Conservation (phyloP, 2,329 filamentous ascomycete species). For the Fusarium sublunatum region DNA sequence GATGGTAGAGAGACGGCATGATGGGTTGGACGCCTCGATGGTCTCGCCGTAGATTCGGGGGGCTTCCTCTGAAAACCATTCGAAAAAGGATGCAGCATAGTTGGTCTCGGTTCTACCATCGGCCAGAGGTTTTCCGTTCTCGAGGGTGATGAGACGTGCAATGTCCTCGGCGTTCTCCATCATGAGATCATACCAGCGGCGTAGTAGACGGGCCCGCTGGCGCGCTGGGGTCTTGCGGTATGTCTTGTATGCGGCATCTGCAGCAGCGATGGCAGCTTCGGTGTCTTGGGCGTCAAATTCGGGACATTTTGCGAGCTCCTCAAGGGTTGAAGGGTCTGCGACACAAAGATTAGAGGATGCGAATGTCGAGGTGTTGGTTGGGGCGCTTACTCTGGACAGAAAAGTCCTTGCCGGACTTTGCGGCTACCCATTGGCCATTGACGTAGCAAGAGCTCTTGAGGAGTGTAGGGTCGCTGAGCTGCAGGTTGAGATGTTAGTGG, state of each 20-base stretch:
- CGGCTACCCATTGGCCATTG: constrained; percentile 80
- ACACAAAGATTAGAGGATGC: constrained; percentile 23
- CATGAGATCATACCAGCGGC: constrained; percentile 76
- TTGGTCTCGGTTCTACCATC: constrained; percentile 68
- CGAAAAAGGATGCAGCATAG: constrained; percentile 70
- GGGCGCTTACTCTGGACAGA: constrained; percentile 68
- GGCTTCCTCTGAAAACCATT: constrained; percentile 74
- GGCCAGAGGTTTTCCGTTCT: constrained; percentile 76
- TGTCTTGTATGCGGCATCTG: constrained; percentile 66
- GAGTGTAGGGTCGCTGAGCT: constrained; percentile 72
- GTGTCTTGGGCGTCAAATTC: constrained; percentile 78
- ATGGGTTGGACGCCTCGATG: constrained; percentile 68
- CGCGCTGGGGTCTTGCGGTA: constrained; percentile 71
- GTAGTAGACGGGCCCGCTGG: constrained; percentile 68
- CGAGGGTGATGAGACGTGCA: constrained; percentile 74
- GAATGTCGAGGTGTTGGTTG: constrained; percentile 9
- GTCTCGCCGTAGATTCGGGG: constrained; percentile 58
- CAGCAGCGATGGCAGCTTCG: constrained; percentile 75
- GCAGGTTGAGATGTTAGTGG: constrained; percentile 26
- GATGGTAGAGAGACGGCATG: constrained; percentile 61
- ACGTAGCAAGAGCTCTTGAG: constrained; percentile 78
- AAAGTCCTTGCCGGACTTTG: constrained; percentile 78
- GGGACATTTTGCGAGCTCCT: constrained; percentile 75
- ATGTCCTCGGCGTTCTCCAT: constrained; percentile 74
- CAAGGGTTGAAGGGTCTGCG: constrained; percentile 76